Evolutionary conservation across 2,329 filamentous ascomycete genomes (phyloP).

Genomic region (Penicillium psychrosexuale): DNA sequence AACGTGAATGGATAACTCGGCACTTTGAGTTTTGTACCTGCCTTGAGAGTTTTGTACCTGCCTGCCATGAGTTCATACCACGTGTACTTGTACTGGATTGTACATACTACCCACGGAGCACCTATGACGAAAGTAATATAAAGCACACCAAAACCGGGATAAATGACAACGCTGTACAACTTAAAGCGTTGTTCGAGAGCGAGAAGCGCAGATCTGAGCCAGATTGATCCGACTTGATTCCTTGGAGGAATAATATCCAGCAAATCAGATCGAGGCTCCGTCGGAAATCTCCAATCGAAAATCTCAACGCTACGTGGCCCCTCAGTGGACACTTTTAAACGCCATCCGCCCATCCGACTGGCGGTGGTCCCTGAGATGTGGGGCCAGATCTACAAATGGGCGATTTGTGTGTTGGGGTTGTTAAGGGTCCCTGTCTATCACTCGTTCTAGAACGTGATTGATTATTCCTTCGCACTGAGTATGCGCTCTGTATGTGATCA

Average conservation of each 20-base stretch:
- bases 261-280: not conserved
- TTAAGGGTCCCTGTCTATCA: conserved; percentile 13
- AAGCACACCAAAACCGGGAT: not conserved
- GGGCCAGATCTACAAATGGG: conserved; percentile 1
- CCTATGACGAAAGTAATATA: not conserved
- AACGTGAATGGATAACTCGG: conserved; percentile 1
- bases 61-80: not conserved
- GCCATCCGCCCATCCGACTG: not conserved
- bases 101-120: not conserved
- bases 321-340: not conserved
- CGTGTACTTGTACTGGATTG: not conserved
- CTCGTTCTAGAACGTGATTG: conserved; percentile 16
- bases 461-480: not conserved
- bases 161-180: not conserved
- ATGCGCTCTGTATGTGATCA: not conserved
- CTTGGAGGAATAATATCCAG: not conserved
- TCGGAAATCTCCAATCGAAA: not conserved
- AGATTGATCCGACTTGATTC: not conserved
- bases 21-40: conserved; percentile 6
- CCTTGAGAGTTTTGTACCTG: not conserved
- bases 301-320: not conserved
- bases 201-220: not conserved
- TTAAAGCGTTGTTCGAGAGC: not conserved
- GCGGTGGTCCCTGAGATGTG: not conserved
- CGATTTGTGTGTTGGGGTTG: not conserved